These are phyloP conservation scores for Colletotrichum phormii DNA, from an alignment of 2,329 filamentous ascomycete species.

Conservation along the genomic window DNA sequence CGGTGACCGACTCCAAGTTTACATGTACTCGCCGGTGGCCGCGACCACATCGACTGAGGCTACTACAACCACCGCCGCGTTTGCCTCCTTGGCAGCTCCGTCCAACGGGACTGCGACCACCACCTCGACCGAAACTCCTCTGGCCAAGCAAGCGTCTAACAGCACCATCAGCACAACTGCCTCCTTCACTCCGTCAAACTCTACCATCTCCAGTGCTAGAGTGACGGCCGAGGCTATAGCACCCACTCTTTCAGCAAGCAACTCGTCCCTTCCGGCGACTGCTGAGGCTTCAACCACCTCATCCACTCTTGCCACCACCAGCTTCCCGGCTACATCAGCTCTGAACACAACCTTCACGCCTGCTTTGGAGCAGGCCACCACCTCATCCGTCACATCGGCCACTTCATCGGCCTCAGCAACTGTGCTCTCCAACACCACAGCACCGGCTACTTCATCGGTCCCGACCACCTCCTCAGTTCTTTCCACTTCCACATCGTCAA, in stretches of 20 bases:
- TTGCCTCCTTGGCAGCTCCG: neutral
- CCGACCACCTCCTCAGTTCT: neutral
- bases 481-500: neutral
- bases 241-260: neutral
- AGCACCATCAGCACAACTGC: neutral
- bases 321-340: neutral
- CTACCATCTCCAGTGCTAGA: conserved; percentile 10
- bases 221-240: neutral
- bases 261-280: neutral
- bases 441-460: too few relatives aligned
- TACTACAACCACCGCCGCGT: neutral
- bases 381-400: neutral
- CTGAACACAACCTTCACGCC: too few relatives aligned
- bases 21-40: conserved; percentile 39
- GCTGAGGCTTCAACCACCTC: neutral
- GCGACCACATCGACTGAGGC: neutral
- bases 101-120: conserved; percentile 1
- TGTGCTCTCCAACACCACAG: too few relatives aligned
- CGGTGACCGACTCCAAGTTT: conserved; percentile 47
- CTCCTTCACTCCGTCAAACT: neutral
- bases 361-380: neutral
- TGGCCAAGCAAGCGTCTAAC: neutral
- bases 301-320: neutral
- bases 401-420: neutral
- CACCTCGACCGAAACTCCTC: neutral